Evolutionary conservation across 2,329 filamentous ascomycete species (phyloP), one percentile per base, ranked within the genome.

Genomic region (Akanthomyces dipterigenus): DNA sequence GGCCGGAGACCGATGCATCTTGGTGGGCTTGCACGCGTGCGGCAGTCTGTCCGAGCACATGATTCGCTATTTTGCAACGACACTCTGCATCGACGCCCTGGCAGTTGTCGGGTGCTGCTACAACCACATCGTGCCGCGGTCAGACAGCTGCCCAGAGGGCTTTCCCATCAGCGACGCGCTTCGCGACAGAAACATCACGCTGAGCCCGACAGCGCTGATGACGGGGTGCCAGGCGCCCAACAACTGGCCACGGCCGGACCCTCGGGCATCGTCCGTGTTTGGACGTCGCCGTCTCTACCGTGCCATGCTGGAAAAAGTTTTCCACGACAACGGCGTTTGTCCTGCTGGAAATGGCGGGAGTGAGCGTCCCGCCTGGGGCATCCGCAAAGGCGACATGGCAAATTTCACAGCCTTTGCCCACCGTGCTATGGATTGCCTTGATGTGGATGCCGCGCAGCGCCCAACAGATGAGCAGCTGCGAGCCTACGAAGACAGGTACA

Each of bases 111-210:
- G 71, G 1, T 73, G 71, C 60, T 73, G 71, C 64, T 73, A 73
- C 46, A 73, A 73, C 60, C 71, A 73, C 59, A 70, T 73, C 22
- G 55, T 67, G 2, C 67, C 69, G 5, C 65, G 62, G 8, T 72
- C 79, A 1, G 69, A 72, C 5, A 61, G 70, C 42, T 75, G 76
- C 18, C 75, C 76, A 0, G 67, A 71, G 7, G 73, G 73, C 20
- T 70, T 72, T 18, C 66, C 70, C 18, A 73, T 82, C 60, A 80
- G 76, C 2, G 65, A 69, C 0, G 71, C 49, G 14, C 49, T 73
- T 34, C 64, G 67, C 24, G 36, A 36, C 5, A 64, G 51, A 26
- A 31, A 61, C 3, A 63, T 73, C n/a, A 53, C 36, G 3, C 58
- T 73, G 28, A 72, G 67, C 28, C 61, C 71, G 8, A 73, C 71